Base-by-base conservation (phyloP, 148 eudicot species). In the Fagopyrum homotropicum region DNA sequence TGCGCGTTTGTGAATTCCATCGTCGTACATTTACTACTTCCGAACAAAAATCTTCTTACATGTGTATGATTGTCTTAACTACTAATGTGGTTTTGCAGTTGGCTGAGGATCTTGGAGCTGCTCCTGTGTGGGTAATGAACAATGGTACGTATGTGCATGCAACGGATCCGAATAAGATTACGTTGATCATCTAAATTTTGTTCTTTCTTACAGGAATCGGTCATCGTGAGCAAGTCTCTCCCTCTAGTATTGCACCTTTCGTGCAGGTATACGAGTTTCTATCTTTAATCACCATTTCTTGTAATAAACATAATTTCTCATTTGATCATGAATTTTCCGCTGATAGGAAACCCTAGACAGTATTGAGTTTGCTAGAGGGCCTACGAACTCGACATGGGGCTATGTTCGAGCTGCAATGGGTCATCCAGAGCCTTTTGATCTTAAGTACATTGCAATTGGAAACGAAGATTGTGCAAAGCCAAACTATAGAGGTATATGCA, bases 41-140 rank as follows among this genome's bases (percentile, higher is more conserved):
- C 26, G 26, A 22, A 22, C 40, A 4, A 35, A 64, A 64, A 10
- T 16, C 7, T 30, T 12, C 3, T 30, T 45, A 52, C 49, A 22
- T 66, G 9, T 52, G 17, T 43, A 11, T 72, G 63, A 29, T 66
- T 80, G 72, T 29, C 47, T 6, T 64, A 22, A 59, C 11, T 61
- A 30, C 9, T 30, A 12, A 44, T 70, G 44, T 56, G 45, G 45
- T 79, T 82, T 80, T 73, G 52, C 81, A 94, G 98, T 86, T 94
- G 77, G 92, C 98, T 17, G 97, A 94, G 80, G 98, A 94, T 82
- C 87, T 94, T 46, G 92, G 88, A 71, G 96, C 98, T 77, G 78
- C 81, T 54, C 98, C 98, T 6, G 76, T 92, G 47, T 94, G 98
- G 98, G 98, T 94, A 43, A 85, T 94, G 72, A 94, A 94, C 80